Conservation (phyloP, 192 early-diverging fungal species). For the Kappamyces sp. region DNA sequence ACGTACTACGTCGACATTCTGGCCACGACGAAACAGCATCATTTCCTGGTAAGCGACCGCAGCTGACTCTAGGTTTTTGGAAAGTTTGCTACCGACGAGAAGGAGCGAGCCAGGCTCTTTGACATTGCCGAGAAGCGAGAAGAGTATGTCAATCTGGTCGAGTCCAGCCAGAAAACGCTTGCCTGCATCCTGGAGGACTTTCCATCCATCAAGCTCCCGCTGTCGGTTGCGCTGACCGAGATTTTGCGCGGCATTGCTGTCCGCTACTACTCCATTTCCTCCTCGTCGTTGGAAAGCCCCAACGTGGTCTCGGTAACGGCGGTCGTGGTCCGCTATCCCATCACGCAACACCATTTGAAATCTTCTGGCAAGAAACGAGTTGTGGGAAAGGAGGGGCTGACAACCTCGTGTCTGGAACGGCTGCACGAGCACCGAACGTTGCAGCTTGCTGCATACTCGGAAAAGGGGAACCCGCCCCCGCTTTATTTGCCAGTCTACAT, state of each 20-base stretch:
- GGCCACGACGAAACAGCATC: constrained; percentile 50
- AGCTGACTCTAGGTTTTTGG: constrained; percentile 31
- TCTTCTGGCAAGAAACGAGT: constrained; percentile 13
- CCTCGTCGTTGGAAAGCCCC: constrained; percentile 71
- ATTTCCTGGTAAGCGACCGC: constrained; percentile 37
- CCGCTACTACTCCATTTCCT: constrained; percentile 97
- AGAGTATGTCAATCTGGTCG: constrained; percentile 30
- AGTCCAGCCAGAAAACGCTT: constrained; percentile 53
- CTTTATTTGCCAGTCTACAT: constrained; percentile 79
- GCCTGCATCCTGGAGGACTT: constrained; percentile 71
- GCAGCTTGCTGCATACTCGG: not conserved
- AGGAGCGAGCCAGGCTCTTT: constrained; percentile 30
- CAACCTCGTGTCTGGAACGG: constrained; percentile 80
- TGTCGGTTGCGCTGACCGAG: constrained; percentile 73
- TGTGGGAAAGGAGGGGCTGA: constrained; percentile 61
- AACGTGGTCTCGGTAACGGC: constrained; percentile 79
- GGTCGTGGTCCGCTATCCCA: constrained; percentile 78
- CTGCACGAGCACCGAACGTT: constrained; percentile 40
- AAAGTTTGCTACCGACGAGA: constrained; percentile 39
- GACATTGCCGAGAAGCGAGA: constrained; percentile 36
- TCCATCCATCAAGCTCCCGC: constrained; percentile 56
- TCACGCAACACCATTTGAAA: constrained; percentile 18
- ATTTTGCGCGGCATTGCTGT: constrained; percentile 74
- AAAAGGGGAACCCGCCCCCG: constrained; percentile 13
- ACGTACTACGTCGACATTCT: constrained; percentile 89